These are phyloP conservation scores for Simplicillium sp. DNA, from an alignment of 2,329 filamentous ascomycete genomes.

Conservation along the genomic window DNA sequence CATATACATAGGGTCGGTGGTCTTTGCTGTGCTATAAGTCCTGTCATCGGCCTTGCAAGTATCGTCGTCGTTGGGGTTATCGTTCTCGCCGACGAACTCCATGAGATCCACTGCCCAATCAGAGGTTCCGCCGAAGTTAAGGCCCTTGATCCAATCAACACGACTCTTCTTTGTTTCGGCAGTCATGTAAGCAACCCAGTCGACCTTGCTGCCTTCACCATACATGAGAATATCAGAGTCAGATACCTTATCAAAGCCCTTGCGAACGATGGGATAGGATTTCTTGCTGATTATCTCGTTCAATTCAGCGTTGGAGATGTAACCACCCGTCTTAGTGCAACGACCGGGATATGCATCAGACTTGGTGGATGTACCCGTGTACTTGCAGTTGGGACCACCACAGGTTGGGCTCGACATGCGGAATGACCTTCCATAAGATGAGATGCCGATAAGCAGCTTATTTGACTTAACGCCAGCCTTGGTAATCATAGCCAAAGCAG, in stretches of 20 bases:
- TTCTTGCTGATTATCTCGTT: slow-evolving; percentile 13
- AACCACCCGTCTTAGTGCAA: slow-evolving; percentile 15
- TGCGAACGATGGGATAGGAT: slow-evolving; percentile 3
- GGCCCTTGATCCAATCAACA: slow-evolving; percentile 8
- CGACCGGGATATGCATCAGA: slow-evolving; percentile 14
- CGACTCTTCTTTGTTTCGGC: slow-evolving; percentile 14
- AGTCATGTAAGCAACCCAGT: slow-evolving; percentile 21
- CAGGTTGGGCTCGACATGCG: slow-evolving; percentile 15
- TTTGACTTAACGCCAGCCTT: slow-evolving; percentile 21
- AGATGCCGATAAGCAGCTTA: slow-evolving; percentile 19
- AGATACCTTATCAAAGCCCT: slow-evolving; percentile 2
- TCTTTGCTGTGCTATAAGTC: too few species aligned
- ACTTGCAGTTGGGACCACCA: slow-evolving; percentile 13
- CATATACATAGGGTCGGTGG: too few species aligned
- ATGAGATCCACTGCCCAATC: slow-evolving; percentile 21
- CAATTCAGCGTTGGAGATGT: slow-evolving; percentile 19
- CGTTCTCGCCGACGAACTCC: background rate
- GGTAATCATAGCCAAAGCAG: slow-evolving; percentile 24
- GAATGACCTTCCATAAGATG: slow-evolving; percentile 19
- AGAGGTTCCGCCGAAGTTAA: slow-evolving; percentile 19
- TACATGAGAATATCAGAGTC: slow-evolving; percentile 9
- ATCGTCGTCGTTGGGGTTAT: too few species aligned
- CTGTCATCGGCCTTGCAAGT: too few species aligned
- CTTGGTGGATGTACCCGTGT: slow-evolving; percentile 13
- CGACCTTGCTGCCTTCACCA: slow-evolving; percentile 14